Conservation (phyloP, 768 basidiomycete genomes). For the Fomitopsis serialis region DNA sequence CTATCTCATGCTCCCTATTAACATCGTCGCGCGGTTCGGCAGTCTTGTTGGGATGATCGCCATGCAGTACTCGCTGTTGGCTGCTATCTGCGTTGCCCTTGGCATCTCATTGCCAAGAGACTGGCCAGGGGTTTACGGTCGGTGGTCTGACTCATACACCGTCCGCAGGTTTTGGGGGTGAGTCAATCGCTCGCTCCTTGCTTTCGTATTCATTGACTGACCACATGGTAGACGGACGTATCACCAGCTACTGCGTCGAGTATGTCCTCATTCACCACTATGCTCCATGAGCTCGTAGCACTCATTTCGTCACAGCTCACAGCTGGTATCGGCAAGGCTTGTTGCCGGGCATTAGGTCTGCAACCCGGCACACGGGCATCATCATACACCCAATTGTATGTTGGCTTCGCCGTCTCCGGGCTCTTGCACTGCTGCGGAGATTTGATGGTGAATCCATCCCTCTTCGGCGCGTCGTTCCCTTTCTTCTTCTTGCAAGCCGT, state of each 20-base stretch:
- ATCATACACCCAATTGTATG: slow-evolving; percentile 28
- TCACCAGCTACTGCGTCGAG: slow-evolving; percentile 17
- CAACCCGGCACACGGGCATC: slow-evolving; percentile 21
- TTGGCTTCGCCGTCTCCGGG: slow-evolving; percentile 30
- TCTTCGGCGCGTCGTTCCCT: slow-evolving; percentile 10
- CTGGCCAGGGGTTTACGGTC: slow-evolving; percentile 37
- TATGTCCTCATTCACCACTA: neutral
- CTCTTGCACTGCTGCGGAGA: slow-evolving; percentile 30
- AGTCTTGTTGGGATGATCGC: neutral
- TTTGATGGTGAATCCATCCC: slow-evolving; percentile 17
- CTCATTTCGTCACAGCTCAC: slow-evolving; percentile 16
- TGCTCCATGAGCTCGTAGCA: no score
- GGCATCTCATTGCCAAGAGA: slow-evolving; percentile 23
- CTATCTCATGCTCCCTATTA: neutral
- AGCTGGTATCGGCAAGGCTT: slow-evolving; percentile 21
- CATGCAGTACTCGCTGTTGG: neutral
- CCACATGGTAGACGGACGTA: slow-evolving; percentile 8
- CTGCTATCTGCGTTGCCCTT: slow-evolving; percentile 9
- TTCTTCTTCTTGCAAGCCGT: slow-evolving; percentile 29
- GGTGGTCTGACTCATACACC: slow-evolving; percentile 15
- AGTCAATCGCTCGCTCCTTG: no score
- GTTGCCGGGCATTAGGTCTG: slow-evolving; percentile 17
- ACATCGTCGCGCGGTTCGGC: neutral
- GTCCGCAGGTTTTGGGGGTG: slow-evolving; percentile 18
- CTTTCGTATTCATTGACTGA: no score